phyloP scores from a whole-genome alignment of 1,284 basidiomycete species.

The Boletellus deceptivus region DNA sequence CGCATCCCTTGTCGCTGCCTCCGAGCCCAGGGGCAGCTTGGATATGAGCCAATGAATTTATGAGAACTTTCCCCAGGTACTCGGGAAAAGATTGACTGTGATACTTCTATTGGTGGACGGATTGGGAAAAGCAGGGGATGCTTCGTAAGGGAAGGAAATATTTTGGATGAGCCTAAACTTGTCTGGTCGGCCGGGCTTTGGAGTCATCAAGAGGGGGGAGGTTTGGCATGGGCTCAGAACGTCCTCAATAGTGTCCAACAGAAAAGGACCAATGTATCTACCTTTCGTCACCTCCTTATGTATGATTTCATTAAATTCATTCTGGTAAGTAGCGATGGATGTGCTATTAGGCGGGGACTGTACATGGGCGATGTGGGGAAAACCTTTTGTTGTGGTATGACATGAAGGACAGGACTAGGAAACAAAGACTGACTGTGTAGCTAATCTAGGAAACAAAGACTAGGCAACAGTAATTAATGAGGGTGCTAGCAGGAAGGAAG shows the following conservation, averaged over 20 bases:
- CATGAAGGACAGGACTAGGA: no score
- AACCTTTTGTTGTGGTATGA: no score
- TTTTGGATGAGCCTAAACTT: slow-evolving; percentile 7
- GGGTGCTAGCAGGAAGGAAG: no score
- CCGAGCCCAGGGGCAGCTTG: background rate
- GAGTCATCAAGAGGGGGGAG: slow-evolving; percentile 3
- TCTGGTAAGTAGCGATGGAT: background rate
- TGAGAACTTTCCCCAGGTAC: slow-evolving; percentile 2
- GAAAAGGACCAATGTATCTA: slow-evolving; percentile 11
- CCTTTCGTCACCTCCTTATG: slow-evolving; percentile 2
- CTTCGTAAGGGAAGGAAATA: slow-evolving; percentile 3
- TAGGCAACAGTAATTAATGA: no score
- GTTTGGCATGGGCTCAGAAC: no score
- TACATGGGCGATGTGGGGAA: no score
- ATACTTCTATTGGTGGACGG: background rate
- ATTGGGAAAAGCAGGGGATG: rapidly evolving
- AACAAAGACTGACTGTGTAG: no score
- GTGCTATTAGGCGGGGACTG: slow-evolving; percentile 1
- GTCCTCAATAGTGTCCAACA: no score
- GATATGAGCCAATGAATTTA: no score
- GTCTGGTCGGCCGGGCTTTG: background rate
- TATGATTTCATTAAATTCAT: background rate
- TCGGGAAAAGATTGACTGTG: background rate
- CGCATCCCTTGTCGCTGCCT: background rate
- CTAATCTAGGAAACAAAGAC: no score